These are phyloP conservation scores for Rhododendron mucronatum DNA, from an alignment of 148 eudicot genomes.

Conservation along the genomic window DNA sequence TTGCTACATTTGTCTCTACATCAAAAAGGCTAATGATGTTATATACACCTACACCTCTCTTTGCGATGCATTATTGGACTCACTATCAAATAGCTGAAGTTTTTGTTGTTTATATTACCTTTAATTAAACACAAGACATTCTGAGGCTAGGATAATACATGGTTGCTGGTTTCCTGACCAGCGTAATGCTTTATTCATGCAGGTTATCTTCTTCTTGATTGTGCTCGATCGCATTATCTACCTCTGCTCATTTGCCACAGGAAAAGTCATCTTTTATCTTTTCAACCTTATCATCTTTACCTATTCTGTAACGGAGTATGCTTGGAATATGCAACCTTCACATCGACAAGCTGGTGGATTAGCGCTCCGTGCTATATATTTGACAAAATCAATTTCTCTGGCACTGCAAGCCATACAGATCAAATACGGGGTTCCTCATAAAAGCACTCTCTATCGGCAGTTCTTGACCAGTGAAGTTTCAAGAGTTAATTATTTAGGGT, in stretches of 20 bases:
- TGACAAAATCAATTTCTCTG: conserved; percentile 86
- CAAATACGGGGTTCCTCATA: conserved; percentile 92
- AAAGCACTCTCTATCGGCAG: conserved; percentile 94
- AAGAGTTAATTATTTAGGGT: conserved; percentile 76
- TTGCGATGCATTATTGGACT: background rate
- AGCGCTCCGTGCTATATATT: conserved; percentile 84
- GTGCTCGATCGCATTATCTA: conserved; percentile 95
- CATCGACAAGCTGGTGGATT: conserved; percentile 66
- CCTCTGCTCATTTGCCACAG: conserved; percentile 91
- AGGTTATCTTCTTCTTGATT: conserved; percentile 95
- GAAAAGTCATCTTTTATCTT: conserved; percentile 82
- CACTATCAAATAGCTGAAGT: background rate
- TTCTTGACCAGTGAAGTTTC: conserved; percentile 87
- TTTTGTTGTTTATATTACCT: background rate
- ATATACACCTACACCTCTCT: background rate
- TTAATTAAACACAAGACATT: background rate
- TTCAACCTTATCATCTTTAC: conserved; percentile 87
- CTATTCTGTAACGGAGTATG: conserved; percentile 79
- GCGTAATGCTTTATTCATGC: conserved; percentile 34
- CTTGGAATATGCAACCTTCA: conserved; percentile 82
- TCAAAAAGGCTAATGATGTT: background rate
- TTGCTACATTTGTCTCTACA: background rate
- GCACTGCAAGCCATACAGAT: conserved; percentile 97
- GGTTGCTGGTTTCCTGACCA: conserved; percentile 13
- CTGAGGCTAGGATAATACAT: background rate